Conservation (phyloP, 495 filamentous ascomycete genomes). For the Neurospora intermedia region DNA sequence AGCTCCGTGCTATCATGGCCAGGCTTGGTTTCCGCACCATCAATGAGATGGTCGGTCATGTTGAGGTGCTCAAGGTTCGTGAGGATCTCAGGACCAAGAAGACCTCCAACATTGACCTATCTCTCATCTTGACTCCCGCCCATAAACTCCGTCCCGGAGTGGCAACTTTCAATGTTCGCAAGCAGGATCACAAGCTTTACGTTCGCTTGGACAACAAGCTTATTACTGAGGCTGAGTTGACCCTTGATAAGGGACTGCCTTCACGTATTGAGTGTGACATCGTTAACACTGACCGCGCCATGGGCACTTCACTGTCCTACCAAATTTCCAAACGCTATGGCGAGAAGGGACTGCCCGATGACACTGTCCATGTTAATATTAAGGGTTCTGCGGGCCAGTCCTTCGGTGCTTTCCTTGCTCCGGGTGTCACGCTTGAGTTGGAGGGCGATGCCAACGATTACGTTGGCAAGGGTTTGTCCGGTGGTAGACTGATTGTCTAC, state of each 20-base stretch:
- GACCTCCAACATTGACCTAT: slow-evolving; percentile 89
- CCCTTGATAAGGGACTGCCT: slow-evolving; percentile 90
- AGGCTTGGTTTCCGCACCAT: slow-evolving; percentile 89
- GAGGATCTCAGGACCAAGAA: slow-evolving; percentile 84
- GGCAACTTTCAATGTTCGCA: slow-evolving; percentile 96
- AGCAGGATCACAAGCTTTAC: slow-evolving; percentile 93
- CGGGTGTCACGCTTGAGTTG: slow-evolving; percentile 90
- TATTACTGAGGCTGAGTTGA: slow-evolving; percentile 93
- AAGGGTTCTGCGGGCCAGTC: slow-evolving; percentile 98
- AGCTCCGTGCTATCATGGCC: slow-evolving; percentile 97
- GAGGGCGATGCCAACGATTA: slow-evolving; percentile 98
- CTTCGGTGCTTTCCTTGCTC: slow-evolving; percentile 91
- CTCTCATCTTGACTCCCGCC: slow-evolving; percentile 89
- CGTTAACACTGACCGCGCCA: slow-evolving; percentile 92
- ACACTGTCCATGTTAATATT: slow-evolving; percentile 95
- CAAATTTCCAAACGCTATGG: slow-evolving; percentile 91
- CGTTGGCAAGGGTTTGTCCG: slow-evolving; percentile 94
- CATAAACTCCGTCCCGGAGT: slow-evolving; percentile 95
- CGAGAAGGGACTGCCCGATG: slow-evolving; percentile 80
- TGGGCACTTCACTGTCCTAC: slow-evolving; percentile 94
- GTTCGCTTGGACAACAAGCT: slow-evolving; percentile 96
- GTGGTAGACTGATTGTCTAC: slow-evolving; percentile 92
- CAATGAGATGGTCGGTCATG: slow-evolving; percentile 97
- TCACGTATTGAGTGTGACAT: slow-evolving; percentile 96
- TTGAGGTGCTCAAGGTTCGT: slow-evolving; percentile 74